These are phyloP conservation scores for Macrophomina tecta DNA, from an alignment of 2,329 filamentous ascomycete genomes.

Conservation along the genomic window DNA sequence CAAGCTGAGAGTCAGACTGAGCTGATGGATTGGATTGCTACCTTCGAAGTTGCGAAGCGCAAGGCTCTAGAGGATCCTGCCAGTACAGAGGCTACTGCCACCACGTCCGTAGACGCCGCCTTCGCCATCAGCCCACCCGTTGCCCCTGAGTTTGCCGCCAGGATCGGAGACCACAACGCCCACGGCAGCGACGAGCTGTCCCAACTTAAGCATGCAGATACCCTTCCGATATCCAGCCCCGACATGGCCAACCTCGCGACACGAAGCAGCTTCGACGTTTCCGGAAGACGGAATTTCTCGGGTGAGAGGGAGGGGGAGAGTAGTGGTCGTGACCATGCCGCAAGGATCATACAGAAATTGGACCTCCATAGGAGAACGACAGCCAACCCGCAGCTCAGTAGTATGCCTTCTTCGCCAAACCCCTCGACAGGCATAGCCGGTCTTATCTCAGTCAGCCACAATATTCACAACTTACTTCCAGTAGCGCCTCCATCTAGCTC, in stretches of 20 bases:
- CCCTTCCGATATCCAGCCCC: conserved; percentile 64
- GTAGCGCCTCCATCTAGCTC: conserved; percentile 19
- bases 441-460: conserved; percentile 76
- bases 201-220: conserved; percentile 65
- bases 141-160: conserved; percentile 89
- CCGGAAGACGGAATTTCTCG: conserved; percentile 56
- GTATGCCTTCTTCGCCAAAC: conserved; percentile 32
- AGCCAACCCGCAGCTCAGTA: conserved; percentile 56
- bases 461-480: conserved; percentile 28
- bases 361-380: conserved; percentile 84
- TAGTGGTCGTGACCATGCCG: conserved; percentile 77
- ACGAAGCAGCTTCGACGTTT: conserved; percentile 76
- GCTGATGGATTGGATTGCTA: conserved; percentile 91
- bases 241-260: conserved; percentile 55
- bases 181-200: conserved; percentile 61
- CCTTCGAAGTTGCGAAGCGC: conserved; percentile 93
- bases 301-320: conserved; percentile 71
- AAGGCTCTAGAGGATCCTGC: conserved; percentile 80
- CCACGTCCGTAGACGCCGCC: conserved; percentile 66
- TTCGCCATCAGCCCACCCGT: conserved; percentile 91
- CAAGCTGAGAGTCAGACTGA: conserved; percentile 93
- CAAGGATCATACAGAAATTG: conserved; percentile 89
- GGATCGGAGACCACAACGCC: conserved; percentile 68
- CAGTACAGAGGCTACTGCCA: conserved; percentile 56
- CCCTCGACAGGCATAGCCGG: conserved; percentile 73